Evolutionary conservation across 2,329 filamentous ascomycete species (phyloP).

Genomic region (Pseudovirgaria hyperparasitica): DNA sequence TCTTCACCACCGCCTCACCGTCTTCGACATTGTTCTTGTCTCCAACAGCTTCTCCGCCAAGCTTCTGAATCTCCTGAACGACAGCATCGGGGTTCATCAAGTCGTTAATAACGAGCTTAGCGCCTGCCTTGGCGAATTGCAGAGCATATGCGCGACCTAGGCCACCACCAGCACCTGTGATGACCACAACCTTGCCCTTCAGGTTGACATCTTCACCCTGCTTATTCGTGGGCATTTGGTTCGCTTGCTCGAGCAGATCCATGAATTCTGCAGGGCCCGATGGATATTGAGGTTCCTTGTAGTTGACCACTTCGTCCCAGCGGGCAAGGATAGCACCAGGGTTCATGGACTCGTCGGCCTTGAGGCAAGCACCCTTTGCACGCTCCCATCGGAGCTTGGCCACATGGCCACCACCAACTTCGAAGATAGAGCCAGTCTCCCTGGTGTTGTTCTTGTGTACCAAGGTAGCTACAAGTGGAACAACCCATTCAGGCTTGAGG

Average conservation of each 20-base stretch:
- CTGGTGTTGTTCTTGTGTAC: slow-evolving; percentile 71
- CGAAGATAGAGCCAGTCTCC: slow-evolving; percentile 84
- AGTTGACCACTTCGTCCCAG: slow-evolving; percentile 82
- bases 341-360: slow-evolving; percentile 78
- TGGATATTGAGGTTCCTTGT: slow-evolving; percentile 71
- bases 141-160: slow-evolving; percentile 86
- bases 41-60: slow-evolving; percentile 79
- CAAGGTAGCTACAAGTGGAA: slow-evolving; percentile 79
- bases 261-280: slow-evolving; percentile 80
- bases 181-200: slow-evolving; percentile 24
- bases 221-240: slow-evolving; percentile 17
- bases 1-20: slow-evolving; percentile 81
- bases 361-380: slow-evolving; percentile 74
- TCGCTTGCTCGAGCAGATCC: slow-evolving; percentile 40
- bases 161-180: slow-evolving; percentile 31
- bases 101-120: slow-evolving; percentile 87
- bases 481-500: slow-evolving; percentile 87
- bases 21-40: slow-evolving; percentile 92
- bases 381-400: slow-evolving; percentile 95
- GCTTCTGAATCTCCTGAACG: slow-evolving; percentile 81
- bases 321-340: slow-evolving; percentile 77
- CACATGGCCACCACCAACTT: slow-evolving; percentile 82
- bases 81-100: slow-evolving; percentile 83
- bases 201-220: slow-evolving; percentile 20
- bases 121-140: slow-evolving; percentile 73